These are phyloP conservation scores for Tolypocladium cylindrosporum DNA, from an alignment of 2,329 filamentous ascomycete species.

Conservation along the genomic window DNA sequence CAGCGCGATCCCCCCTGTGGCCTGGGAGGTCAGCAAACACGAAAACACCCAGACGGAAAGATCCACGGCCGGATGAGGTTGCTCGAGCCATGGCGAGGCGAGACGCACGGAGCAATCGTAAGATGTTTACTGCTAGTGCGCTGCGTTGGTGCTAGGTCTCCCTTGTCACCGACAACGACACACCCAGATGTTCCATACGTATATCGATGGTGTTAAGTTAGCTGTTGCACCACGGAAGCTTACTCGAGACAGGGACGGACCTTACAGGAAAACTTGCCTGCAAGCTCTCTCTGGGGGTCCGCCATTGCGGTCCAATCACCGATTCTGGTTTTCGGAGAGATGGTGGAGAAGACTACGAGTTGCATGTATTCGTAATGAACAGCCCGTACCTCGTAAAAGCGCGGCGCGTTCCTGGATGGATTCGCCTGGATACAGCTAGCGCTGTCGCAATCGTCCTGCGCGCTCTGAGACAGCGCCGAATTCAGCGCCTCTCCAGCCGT, in stretches of 20 bases:
- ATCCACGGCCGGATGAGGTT: background rate
- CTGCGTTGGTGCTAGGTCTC: background rate
- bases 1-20: background rate
- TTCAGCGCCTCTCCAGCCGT: too few relatives aligned
- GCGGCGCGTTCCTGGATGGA: background rate
- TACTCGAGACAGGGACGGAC: background rate
- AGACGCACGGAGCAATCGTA: background rate
- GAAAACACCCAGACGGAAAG: background rate
- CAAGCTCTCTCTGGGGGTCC: too few relatives aligned
- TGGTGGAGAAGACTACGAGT: background rate
- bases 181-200: background rate
- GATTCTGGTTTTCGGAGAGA: too few relatives aligned
- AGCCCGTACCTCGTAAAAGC: background rate
- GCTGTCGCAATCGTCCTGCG: background rate
- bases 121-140: background rate
- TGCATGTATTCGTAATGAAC: background rate
- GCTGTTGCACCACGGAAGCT: background rate
- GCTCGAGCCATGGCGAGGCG: background rate
- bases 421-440: background rate
- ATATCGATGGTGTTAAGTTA: background rate
- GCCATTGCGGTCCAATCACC: too few relatives aligned
- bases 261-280: background rate
- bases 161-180: background rate
- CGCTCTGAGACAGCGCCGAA: background rate
- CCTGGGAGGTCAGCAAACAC: background rate